Evolutionary conservation across 1,139 yeast genomes (phyloP).

Genomic region (Zhuliangozyma parablackwelliae): DNA sequence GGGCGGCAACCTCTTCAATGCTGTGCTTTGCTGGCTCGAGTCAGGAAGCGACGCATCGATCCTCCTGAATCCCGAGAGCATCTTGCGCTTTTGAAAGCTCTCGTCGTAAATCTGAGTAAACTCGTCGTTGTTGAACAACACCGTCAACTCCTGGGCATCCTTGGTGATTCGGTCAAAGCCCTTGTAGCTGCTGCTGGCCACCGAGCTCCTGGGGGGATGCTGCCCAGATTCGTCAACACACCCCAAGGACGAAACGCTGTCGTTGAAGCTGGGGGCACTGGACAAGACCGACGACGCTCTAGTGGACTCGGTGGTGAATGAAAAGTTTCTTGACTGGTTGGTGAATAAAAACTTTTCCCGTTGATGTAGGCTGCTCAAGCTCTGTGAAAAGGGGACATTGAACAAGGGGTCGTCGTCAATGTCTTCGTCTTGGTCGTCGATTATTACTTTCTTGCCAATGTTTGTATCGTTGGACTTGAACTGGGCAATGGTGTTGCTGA

Average conservation of each 20-base stretch:
- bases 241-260: constrained; percentile 15
- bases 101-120: constrained; percentile 37
- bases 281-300: constrained; percentile 42
- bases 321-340: constrained; percentile 16
- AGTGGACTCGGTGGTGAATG: constrained; percentile 32
- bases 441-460: constrained; percentile 8
- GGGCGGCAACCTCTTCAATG: too few species aligned
- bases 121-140: constrained; percentile 32
- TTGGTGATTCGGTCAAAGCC: constrained; percentile 25
- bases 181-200: neutral
- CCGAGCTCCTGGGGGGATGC: neutral
- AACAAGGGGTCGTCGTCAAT: constrained; percentile 42
- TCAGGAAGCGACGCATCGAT: constrained; percentile 5
- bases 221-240: constrained; percentile 9
- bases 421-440: constrained; percentile 42
- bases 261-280: constrained; percentile 16
- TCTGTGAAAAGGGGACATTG: constrained; percentile 63
- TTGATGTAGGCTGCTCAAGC: constrained; percentile 27
- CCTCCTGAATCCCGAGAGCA: constrained; percentile 22
- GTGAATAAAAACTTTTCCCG: constrained; percentile 22
- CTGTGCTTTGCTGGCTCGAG: neutral
- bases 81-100: constrained; percentile 27
- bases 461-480: constrained; percentile 14
- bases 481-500: constrained; percentile 20
- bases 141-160: constrained; percentile 49